Percentiles rank a stretch among this genome's conserved stretches.
Conservation (phyloP, 75 land plant species). For the Cupressus sempervirens region DNA sequence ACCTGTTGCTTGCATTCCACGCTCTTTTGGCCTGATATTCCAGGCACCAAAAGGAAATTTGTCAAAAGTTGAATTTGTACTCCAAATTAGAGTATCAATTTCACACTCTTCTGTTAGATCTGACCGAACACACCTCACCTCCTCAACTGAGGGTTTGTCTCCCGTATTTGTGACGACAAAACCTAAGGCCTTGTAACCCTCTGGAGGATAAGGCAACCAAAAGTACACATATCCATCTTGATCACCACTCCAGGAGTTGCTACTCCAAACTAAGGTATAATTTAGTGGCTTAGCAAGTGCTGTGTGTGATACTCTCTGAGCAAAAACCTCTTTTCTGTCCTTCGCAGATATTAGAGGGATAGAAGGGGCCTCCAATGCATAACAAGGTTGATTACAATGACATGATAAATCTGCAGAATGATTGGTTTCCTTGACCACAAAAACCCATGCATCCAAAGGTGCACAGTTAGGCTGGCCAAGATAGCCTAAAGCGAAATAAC, state of each 20-base stretch:
- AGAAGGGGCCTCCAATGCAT: conserved; percentile 8
- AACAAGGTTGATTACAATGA: not conserved
- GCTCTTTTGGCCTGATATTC: conserved; percentile 43
- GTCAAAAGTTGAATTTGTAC: conserved; percentile 15
- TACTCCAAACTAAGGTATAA: conserved; percentile 58
- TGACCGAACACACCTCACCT: conserved; percentile 63
- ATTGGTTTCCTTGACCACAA: conserved; percentile 39
- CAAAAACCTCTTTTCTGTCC: conserved; percentile 14
- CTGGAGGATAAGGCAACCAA: conserved; percentile 75
- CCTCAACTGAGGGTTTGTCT: conserved; percentile 43
- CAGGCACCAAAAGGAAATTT: conserved; percentile 47
- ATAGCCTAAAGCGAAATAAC: conserved; percentile 54
- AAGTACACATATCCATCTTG: conserved; percentile 36
- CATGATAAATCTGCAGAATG: conserved; percentile 5
- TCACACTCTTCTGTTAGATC: conserved; percentile 69
- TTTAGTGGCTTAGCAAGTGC: conserved; percentile 61
- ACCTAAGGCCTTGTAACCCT: conserved; percentile 67
- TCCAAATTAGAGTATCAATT: conserved; percentile 23
- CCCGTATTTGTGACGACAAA: conserved; percentile 50
- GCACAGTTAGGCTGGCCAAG: conserved; percentile 45
- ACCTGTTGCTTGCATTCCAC: conserved; percentile 54
- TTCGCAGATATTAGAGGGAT: not conserved
- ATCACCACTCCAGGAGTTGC: conserved; percentile 37
- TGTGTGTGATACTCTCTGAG: conserved; percentile 15
- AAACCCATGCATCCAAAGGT: conserved; percentile 49